Evolutionary conservation across 345 rosid genomes (phyloP).

Genomic region (Eucalyptus cloeziana): DNA sequence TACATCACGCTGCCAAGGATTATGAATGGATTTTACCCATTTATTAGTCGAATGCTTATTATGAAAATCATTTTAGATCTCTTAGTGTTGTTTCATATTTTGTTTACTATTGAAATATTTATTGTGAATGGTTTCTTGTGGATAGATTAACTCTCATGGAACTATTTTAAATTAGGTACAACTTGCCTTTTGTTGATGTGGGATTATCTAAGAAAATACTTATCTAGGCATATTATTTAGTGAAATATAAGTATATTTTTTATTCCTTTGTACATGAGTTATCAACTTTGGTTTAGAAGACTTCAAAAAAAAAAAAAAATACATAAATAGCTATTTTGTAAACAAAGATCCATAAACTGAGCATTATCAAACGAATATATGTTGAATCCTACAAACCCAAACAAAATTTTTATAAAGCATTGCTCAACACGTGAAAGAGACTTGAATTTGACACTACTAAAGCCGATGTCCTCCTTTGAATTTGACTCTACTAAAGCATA

Average conservation of each 20-base stretch:
- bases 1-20: accelerated
- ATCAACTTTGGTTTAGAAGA: background rate
- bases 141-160: no score
- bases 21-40: no score
- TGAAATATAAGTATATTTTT: background rate
- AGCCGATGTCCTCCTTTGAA: background rate
- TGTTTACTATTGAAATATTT: no score
- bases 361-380: background rate
- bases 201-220: background rate
- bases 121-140: background rate
- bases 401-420: no score
- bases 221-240: background rate
- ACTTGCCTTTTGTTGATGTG: background rate
- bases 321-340: no score
- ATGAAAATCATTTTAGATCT: no score
- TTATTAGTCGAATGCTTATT: no score
- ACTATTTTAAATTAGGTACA: no score
- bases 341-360: background rate
- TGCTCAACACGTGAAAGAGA: background rate
- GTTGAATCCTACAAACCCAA: background rate
- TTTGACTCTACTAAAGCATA: background rate
- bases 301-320: no score
- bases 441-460: background rate
- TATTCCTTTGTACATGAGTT: background rate
- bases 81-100: no score